Base-by-base conservation (phyloP, 768 basidiomycete genomes). In the Lyophyllum semitale region DNA sequence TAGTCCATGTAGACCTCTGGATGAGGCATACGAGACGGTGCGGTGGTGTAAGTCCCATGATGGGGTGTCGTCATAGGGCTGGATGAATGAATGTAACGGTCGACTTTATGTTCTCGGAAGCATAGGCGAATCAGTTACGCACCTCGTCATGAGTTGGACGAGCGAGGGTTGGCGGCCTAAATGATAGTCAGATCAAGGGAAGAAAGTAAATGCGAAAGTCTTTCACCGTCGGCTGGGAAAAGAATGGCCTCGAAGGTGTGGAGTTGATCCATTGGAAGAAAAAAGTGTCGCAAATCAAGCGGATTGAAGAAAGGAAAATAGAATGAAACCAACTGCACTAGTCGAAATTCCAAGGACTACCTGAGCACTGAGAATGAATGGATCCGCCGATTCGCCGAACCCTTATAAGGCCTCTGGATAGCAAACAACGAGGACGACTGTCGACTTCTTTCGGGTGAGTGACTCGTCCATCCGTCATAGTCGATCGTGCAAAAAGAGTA, bases 1-100 rank as follows among this genome's bases (percentile, higher is more conserved):
- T 87, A 89, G 71, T 92, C 89, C 90, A 93, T 93, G 66, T 88
- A 84, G 38, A 89, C 82, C 68, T 92, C 89, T 11, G 91, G 91
- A 68, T 93, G 91, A 0, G 91, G 91, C 76, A 89, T 81, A 49
- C 86, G 84, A 43, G 83, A 72, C 29, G 78, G 78, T 26, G 77
- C 70, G 52, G 73, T 66, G 41, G 75, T 76, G 51, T 79, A 78
- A 11, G 76, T 69, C 13, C 71, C 71, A 55, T 80, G 79, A 43
- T 78, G 77, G 53, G 74, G 70, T 17, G 74, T 63, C 50, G 77
- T 67, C 70, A 78, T 76, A 2, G 76, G 77, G 59, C 80, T 82
- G 57, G 20, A 27, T 33, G 41, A 52, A 56, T 26, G 18, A 52
- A 56, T 26, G 18, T 26, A 38, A 53, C 17, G 25, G 48, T 60